phyloP scores from a whole-genome alignment of 2,329 filamentous ascomycete genomes.

The Penicillium sclerotigenum region DNA sequence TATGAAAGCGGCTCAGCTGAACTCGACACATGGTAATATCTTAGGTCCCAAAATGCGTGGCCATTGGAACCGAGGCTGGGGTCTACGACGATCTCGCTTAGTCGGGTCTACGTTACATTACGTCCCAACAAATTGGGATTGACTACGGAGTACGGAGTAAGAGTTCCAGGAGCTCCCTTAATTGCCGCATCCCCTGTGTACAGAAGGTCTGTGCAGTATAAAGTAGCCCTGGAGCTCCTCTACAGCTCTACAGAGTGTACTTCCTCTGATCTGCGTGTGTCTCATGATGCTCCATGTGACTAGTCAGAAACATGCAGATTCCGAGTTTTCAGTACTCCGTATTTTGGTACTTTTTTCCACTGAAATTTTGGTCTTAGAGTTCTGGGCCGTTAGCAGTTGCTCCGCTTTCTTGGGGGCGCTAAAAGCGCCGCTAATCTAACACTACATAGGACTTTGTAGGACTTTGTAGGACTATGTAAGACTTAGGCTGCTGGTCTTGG shows the following conservation, averaged over 20 bases:
- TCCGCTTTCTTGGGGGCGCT: slow-evolving; percentile 6
- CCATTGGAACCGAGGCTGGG: not conserved
- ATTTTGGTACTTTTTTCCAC: not conserved
- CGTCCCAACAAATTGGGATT: not conserved
- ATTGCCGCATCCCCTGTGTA: too few relatives aligned
- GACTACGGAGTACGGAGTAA: too few relatives aligned
- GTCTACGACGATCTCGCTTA: not conserved
- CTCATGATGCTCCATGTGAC: not conserved
- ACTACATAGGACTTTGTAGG: not conserved
- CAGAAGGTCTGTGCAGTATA: not conserved
- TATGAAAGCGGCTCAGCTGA: slow-evolving; percentile 10
- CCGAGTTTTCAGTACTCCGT: not conserved
- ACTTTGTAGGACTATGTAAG: too few relatives aligned
- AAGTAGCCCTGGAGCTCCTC: not conserved
- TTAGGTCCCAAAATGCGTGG: not conserved
- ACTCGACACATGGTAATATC: slow-evolving; percentile 7
- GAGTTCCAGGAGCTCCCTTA: not conserved
- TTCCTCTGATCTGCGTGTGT: not conserved
- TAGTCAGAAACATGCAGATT: not conserved
- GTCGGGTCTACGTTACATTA: not conserved
- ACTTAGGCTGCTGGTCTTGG: not conserved
- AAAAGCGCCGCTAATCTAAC: slow-evolving; percentile 1
- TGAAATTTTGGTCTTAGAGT: not conserved
- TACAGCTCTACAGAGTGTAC: not conserved
- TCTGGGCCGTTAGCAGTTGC: slow-evolving; percentile 6